Evolutionary conservation across 2,329 filamentous ascomycete species (phyloP).

Genomic region (Setomelanomma holmii): DNA sequence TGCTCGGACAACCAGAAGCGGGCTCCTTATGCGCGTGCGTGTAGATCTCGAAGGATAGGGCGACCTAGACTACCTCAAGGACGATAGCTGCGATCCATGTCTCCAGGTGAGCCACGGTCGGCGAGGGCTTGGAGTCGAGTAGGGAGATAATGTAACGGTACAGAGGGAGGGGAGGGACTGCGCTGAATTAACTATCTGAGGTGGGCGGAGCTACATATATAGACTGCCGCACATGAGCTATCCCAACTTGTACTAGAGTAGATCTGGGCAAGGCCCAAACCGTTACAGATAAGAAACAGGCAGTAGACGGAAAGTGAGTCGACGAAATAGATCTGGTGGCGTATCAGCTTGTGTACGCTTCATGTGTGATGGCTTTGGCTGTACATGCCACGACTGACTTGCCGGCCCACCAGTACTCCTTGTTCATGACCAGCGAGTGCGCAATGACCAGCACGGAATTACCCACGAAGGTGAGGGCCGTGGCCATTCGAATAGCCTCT

Average conservation of each 20-base stretch:
- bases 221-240: no score
- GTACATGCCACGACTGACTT: slow-evolving; percentile 74
- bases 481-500: slow-evolving; percentile 75
- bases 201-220: no score
- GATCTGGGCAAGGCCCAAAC: no score
- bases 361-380: slow-evolving; percentile 19
- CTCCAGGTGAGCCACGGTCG: slow-evolving; percentile 78
- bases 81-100: slow-evolving; percentile 79
- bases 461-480: slow-evolving; percentile 76
- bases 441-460: slow-evolving; percentile 76
- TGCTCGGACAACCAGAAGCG: slow-evolving; percentile 48
- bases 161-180: no score
- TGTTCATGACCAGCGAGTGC: slow-evolving; percentile 72
- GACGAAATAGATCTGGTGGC: slow-evolving; percentile 78
- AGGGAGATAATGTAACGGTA: no score
- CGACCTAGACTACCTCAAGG: slow-evolving; percentile 76
- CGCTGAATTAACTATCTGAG: no score
- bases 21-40: slow-evolving; percentile 71
- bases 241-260: no score
- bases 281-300: slow-evolving; percentile 80
- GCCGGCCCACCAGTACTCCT: slow-evolving; percentile 81
- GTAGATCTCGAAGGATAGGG: slow-evolving; percentile 72
- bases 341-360: slow-evolving; percentile 16
- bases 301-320: slow-evolving; percentile 87
- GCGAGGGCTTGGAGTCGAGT: slow-evolving; percentile 81